Evolutionary conservation across 257 asterid genomes (phyloP), one percentile per base, ranked within the genome.

Genomic region (Gentiana dahurica): DNA sequence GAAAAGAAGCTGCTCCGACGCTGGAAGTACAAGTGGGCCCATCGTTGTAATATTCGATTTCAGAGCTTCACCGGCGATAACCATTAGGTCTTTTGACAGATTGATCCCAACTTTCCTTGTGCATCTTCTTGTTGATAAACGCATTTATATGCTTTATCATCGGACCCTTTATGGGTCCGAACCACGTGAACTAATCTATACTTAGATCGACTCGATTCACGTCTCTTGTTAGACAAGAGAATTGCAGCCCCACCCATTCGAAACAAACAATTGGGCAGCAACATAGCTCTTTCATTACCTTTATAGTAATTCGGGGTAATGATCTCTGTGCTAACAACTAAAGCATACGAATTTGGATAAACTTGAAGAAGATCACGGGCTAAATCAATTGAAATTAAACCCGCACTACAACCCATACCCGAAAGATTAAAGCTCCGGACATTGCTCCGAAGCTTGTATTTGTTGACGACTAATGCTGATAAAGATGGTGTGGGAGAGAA

Each of bases 321-420:
- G 64, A 77, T 80, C 39, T 83, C 92, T 5, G 77, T 83, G 67
- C 87, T 80, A n/a, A 83, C 80, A 1, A 83, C 74, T 1, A 83
- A 53, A 3, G 92, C 87, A 43, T 69, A 77, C 1, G 81, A 60
- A 12, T 73, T 61, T 4, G 70, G 69, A 37, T 68, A 67, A 2
- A 77, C 79, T 62, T 67, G 66, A 7, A 82, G 74, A 0, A 82
- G 62, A 6, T 72, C 76, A 36, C 68, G 76, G 0, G 85, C 85
- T 1, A 80, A 74, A 50, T 75, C 88, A 0, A 65, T n/a, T 6
- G 82, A 77, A 3, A 74, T 73, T 1, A 80, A 63, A 2, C 93
- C 79, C 0, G 86, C 83, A 5, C 79, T 74, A 60, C 93, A 80
- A 0, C 93, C 93, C 93, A 83, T 83, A 5, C 84, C 88, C 0